Base-by-base conservation (phyloP, 2,329 filamentous ascomycete genomes). In the Coniochaeta sp. region DNA sequence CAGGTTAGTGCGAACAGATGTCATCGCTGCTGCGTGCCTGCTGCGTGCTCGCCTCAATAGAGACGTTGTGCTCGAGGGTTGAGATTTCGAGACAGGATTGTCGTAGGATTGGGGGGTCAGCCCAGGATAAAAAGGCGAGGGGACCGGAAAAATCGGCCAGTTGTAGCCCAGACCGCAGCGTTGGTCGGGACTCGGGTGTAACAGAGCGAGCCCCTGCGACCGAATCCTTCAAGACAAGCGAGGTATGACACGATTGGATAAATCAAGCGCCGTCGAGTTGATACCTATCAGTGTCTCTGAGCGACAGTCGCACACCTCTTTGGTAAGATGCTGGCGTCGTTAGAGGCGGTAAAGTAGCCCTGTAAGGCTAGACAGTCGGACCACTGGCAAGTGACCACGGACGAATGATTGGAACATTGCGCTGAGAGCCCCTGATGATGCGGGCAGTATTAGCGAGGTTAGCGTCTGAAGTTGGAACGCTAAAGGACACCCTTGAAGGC, bases 1-100 rank as follows among this genome's bases (percentile, higher is more conserved):
- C 5, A 58, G 57, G 14, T 50, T 58, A 6, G 57, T 58, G 36
- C 57, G 57, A 84, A 61, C 71, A 71, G 58, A 79, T 78, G 61
- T 69, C 79, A 8, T 80, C 72, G 66, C 43, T 47, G 43, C 43
- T 47, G 19, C 73, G 73, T 60, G 77, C 82, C 43, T 47, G 43
- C 43, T 47, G 19, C 73, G 73, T 60, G 77, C 82, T 60, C 72
- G 83, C 38, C 19, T 47, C 43, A 47, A 12, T 7, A 26, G 16
- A 24, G 43, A 26, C 43, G 22, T 12, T 24, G 43, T 26, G 43
- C 11, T 26, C 14, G 19, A 26, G 43, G 12, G 43, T 24, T 26
- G 43, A 47, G 43, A 47, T 40, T 40, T 9, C 17, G 38, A 19
- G 11, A n/a, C 19, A 47, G 8, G 22, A 26, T 24, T 26, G 16